Percentiles rank a stretch among this genome's conserved stretches.
Evolutionary conservation across 2,329 filamentous ascomycete genomes (phyloP).

Genomic region (Colletotrichum lindemuthianum): DNA sequence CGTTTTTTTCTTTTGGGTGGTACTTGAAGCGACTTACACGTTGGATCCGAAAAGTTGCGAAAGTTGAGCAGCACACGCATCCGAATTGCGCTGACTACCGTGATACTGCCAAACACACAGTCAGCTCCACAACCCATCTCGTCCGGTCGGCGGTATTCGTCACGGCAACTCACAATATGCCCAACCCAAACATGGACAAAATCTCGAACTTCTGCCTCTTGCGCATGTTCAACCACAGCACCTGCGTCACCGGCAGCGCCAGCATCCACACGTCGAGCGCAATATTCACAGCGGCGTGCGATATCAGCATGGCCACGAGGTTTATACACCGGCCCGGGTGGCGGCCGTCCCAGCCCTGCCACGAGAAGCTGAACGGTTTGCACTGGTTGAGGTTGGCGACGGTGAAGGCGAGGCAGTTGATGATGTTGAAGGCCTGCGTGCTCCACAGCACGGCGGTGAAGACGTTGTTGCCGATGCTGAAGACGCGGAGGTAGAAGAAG

Average conservation of each 20-base stretch:
- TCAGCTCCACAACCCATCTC: background rate
- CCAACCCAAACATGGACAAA: constrained; percentile 51
- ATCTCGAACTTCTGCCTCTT: constrained; percentile 50
- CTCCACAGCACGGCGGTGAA: constrained; percentile 41
- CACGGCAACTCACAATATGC: constrained; percentile 25
- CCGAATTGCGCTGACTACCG: constrained; percentile 49
- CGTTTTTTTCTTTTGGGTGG: constrained; percentile 44
- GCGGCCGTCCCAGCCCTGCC: constrained; percentile 48
- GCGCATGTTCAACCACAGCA: constrained; percentile 45
- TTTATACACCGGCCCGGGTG: constrained; percentile 47
- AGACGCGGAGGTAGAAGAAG: constrained; percentile 50
- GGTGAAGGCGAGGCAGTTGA: constrained; percentile 41
- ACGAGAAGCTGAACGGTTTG: constrained; percentile 53
- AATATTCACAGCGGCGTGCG: constrained; percentile 55
- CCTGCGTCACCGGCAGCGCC: constrained; percentile 50
- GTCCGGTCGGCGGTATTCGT: background rate
- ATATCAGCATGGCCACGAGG: constrained; percentile 50
- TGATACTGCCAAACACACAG: constrained; percentile 43
- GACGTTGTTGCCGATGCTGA: constrained; percentile 42
- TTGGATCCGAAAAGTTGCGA: constrained; percentile 48
- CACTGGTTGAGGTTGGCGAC: constrained; percentile 53
- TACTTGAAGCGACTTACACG: constrained; percentile 41
- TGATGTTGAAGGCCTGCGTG: constrained; percentile 30
- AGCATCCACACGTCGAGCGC: constrained; percentile 54
- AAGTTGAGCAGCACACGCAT: constrained; percentile 53